Base-by-base conservation (phyloP, 768 basidiomycete genomes). In the Podaxis sp. region DNA sequence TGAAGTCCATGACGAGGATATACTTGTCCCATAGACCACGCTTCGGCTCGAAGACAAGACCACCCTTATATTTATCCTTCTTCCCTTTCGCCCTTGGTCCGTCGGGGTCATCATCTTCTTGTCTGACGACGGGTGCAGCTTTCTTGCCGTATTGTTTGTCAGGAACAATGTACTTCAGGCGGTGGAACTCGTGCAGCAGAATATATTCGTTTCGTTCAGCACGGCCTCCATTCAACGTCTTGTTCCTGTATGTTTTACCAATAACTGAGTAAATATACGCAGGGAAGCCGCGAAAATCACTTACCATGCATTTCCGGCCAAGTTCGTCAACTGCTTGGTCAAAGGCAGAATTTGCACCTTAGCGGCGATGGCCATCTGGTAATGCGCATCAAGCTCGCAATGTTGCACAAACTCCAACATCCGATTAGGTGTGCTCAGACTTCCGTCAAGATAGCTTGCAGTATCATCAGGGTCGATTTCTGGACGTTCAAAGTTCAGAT, bases 1-100 rank as follows among this genome's bases (percentile, higher is more conserved):
- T 99, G 87, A 99, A 99, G 75, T 99, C 97, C 97, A 99, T 99
- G 75, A 99, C 97, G 17, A 99, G 83, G 75, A 99, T 91, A 72
- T 83, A 97, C 69, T 89, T 96, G 79, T 99, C 97, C 93, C 94
- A 99, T 44, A 99, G 79, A 11, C 96, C 94, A 58, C 93, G 82
- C 77, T 97, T 96, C 2, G 97, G 97, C 63, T 97, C 93, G 66
- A 99, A 95, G 20, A 99, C 97, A 57, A 99, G 82, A 75, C 97
- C 97, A 73, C 97, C 97, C 77, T 99, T 97, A 80, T 94, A 99
- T 77, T 98, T 99, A 77, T 98, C 96, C 56, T 87, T 86, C 71
- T 89, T 93, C 48, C 80, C 78, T 69, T 93, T 93, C 33, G 77
- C 75, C 3, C 80, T 73, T 68, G 87, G 87, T 33, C 82, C 84